Evolutionary conservation across 805 yeast genomes (phyloP).

Genomic region (Candida namnaoensis): DNA sequence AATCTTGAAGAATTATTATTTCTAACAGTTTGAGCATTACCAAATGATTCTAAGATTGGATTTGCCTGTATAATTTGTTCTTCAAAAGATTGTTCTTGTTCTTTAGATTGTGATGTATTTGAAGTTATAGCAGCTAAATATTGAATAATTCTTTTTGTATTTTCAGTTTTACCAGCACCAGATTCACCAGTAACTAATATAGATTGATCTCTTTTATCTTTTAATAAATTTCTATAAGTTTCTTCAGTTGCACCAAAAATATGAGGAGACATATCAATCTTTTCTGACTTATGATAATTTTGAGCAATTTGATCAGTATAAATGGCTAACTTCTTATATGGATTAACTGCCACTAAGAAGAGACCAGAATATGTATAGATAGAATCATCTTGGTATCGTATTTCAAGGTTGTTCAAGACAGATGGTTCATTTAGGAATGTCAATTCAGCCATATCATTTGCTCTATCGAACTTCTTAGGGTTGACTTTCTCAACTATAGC

Average conservation of each 20-base stretch:
- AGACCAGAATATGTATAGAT: constrained; percentile 95
- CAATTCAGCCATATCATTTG: constrained; percentile 91
- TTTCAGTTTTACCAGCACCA: constrained; percentile 98
- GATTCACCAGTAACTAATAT: constrained; percentile 97
- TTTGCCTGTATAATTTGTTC: constrained; percentile 85
- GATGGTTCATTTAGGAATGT: constrained; percentile 94
- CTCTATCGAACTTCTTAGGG: constrained; percentile 84
- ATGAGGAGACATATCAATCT: constrained; percentile 63
- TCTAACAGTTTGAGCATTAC: constrained; percentile 92
- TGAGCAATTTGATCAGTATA: constrained; percentile 54
- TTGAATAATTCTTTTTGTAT: constrained; percentile 90
- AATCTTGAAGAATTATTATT: constrained; percentile 94
- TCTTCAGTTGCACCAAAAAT: constrained; percentile 85
- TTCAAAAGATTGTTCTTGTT: constrained; percentile 44
- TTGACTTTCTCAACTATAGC: constrained; percentile 58
- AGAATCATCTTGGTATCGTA: constrained; percentile 67
- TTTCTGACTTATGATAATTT: constrained; percentile 40
- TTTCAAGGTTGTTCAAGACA: constrained; percentile 75
- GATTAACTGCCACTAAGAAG: constrained; percentile 91
- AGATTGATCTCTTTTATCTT: constrained; percentile 70
- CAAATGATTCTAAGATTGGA: constrained; percentile 93
- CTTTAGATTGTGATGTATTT: constrained; percentile 6
- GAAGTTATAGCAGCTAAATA: constrained; percentile 75
- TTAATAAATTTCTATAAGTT: constrained; percentile 69
- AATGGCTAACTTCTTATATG: constrained; percentile 68